A percentile compares a stretch with the other conserved stretches of the same genome.
phyloP scores from a whole-genome alignment of 23 red algal species.

The Gracilaria gracilis region DNA sequence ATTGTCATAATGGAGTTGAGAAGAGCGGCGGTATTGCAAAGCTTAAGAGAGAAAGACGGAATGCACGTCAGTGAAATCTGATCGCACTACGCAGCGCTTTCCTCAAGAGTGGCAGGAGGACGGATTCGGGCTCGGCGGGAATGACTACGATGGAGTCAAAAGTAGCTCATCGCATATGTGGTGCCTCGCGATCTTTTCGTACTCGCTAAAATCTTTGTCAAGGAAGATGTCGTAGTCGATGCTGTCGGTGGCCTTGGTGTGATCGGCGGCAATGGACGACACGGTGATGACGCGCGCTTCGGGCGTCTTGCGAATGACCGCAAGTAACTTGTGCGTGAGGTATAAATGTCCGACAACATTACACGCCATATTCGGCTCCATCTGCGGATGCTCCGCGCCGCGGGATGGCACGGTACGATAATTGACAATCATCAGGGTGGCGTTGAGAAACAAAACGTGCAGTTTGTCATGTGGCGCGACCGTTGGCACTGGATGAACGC shows the following conservation, averaged over 20 bases:
- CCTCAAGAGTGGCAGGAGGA: too few species aligned
- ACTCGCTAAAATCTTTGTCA: neutral
- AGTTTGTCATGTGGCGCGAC: neutral
- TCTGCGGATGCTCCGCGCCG: neutral
- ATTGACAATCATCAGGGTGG: slow-evolving; percentile 2
- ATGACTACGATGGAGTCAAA: too few species aligned
- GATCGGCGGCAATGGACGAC: slow-evolving; percentile 6
- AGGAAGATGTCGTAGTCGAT: slow-evolving; percentile 32
- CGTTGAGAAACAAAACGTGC: slow-evolving; percentile 17
- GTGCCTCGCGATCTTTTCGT: neutral
- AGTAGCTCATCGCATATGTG: too few species aligned
- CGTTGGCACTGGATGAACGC: too few species aligned
- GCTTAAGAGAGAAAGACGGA: too few species aligned
- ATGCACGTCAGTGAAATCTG: too few species aligned
- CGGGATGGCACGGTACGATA: neutral
- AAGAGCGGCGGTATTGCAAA: too few species aligned
- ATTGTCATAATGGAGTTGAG: too few species aligned
- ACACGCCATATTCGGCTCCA: neutral
- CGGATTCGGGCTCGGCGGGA: too few species aligned
- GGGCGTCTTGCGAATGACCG: neutral
- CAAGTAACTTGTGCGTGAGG: neutral
- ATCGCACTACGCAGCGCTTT: too few species aligned
- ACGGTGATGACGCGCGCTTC: slow-evolving; percentile 26
- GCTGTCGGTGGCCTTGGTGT: neutral
- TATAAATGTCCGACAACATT: slow-evolving; percentile 22